Evolutionary conservation across 2,329 filamentous ascomycete species (phyloP).

Genomic region (Pseudogymnoascus verrucosus): DNA sequence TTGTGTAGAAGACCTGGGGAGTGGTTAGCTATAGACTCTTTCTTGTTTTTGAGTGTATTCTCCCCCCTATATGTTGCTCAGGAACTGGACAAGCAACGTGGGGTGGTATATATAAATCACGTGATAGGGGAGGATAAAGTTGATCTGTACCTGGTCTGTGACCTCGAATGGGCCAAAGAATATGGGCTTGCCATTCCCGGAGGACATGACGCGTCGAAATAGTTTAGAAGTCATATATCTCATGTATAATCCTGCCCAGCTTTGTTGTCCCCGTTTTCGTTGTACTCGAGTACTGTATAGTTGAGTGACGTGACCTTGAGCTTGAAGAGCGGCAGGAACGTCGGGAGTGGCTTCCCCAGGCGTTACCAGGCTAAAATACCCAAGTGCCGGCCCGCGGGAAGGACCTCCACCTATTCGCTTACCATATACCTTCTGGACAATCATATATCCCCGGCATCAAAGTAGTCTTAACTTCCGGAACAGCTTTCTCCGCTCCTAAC

Average conservation of each 20-base stretch:
- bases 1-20: slow-evolving; percentile 74
- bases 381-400: slow-evolving; percentile 3
- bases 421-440: background rate
- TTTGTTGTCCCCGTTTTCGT: background rate
- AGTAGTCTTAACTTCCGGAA: background rate
- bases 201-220: slow-evolving; percentile 9
- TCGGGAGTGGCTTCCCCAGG: background rate
- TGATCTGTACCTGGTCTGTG: slow-evolving; percentile 55
- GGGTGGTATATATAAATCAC: background rate
- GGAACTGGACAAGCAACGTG: background rate
- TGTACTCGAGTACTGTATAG: background rate
- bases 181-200: slow-evolving; percentile 34
- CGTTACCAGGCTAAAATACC: background rate
- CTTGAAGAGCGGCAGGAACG: background rate
- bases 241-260: background rate
- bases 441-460: background rate
- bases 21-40: background rate
- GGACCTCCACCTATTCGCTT: background rate
- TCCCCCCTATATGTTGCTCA: background rate
- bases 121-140: background rate
- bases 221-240: background rate
- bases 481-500: background rate
- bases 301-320: background rate
- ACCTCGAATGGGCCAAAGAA: slow-evolving; percentile 72
- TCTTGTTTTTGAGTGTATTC: background rate